phyloP scores from a whole-genome alignment of 176 grass and related monocot species.

The Zoysia pacifica region DNA sequence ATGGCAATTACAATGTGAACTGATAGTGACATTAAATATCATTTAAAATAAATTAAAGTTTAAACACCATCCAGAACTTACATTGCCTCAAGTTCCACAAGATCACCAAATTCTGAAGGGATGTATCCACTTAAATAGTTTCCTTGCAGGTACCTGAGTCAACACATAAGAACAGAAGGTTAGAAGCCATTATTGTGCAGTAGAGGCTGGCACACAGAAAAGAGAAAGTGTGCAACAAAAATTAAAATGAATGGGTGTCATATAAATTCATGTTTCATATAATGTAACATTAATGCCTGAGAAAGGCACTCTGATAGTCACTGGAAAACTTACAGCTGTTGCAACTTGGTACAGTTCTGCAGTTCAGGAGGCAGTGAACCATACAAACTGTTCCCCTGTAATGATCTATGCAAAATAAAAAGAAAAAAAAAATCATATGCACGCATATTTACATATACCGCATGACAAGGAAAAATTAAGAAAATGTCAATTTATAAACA shows the following conservation, averaged over 20 bases:
- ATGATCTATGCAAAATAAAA: slow-evolving; percentile 47
- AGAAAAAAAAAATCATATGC: not conserved
- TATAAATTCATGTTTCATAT: slow-evolving; percentile 1
- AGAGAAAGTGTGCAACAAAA: slow-evolving; percentile 9
- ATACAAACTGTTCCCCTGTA: slow-evolving; percentile 95
- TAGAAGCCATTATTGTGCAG: not conserved
- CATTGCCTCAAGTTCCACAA: slow-evolving; percentile 73
- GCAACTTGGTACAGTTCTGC: slow-evolving; percentile 81
- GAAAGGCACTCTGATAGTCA: slow-evolving; percentile 1
- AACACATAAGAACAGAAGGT: slow-evolving; percentile 41
- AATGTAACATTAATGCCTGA: slow-evolving; percentile 6
- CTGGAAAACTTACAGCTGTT: slow-evolving; percentile 69
- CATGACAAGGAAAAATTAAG: slow-evolving; percentile 2
- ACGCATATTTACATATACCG: slow-evolving; percentile 20
- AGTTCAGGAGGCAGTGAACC: slow-evolving; percentile 89
- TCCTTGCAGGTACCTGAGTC: slow-evolving; percentile 77
- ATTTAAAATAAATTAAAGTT: not conserved
- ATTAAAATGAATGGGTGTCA: not conserved
- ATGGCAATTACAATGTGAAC: slow-evolving; percentile 3
- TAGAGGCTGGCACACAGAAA: slow-evolving; percentile 13
- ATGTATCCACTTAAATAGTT: slow-evolving; percentile 97
- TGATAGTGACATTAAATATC: not conserved
- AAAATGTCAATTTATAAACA: slow-evolving; percentile 4
- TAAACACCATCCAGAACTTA: slow-evolving; percentile 57
- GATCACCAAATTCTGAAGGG: slow-evolving; percentile 79